Conservation (phyloP, 345 rosid species). For the Euclidium syriacum region DNA sequence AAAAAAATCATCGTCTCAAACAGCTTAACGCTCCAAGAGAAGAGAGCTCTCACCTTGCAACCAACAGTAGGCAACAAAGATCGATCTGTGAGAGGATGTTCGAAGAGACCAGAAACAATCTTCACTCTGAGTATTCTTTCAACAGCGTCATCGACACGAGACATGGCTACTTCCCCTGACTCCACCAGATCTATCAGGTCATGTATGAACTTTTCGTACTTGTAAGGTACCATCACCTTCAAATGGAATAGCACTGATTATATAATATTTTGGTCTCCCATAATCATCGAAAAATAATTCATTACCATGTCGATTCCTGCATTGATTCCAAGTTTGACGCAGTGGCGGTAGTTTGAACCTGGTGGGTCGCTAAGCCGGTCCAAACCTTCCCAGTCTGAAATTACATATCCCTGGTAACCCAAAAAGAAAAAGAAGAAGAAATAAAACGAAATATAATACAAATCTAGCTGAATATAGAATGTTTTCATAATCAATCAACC, state of each 20-base stretch:
- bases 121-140: constrained; percentile 84
- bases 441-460: neutral
- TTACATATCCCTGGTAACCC: constrained; percentile 56
- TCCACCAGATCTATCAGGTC: constrained; percentile 50
- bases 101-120: constrained; percentile 72
- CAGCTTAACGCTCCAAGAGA: too few relatives aligned
- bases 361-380: constrained; percentile 52
- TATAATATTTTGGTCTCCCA: neutral
- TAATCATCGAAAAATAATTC: neutral
- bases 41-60: constrained; percentile 56
- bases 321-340: constrained; percentile 55
- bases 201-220: constrained; percentile 41
- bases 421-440: too few relatives aligned
- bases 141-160: constrained; percentile 77
- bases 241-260: constrained; percentile 12
- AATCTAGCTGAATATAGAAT: neutral
- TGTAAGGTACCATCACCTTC: constrained; percentile 67
- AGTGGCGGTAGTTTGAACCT: constrained; percentile 58
- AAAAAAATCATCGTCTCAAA: constrained; percentile 6
- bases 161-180: constrained; percentile 61
- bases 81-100: constrained; percentile 64
- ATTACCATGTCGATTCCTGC: constrained; percentile 89
- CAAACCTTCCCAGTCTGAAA: constrained; percentile 85
- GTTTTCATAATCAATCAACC: constrained; percentile 33
- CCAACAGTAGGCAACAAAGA: constrained; percentile 63